Base-by-base conservation (phyloP, 306 rosid genomes). In the Acacia melanoxylon region DNA sequence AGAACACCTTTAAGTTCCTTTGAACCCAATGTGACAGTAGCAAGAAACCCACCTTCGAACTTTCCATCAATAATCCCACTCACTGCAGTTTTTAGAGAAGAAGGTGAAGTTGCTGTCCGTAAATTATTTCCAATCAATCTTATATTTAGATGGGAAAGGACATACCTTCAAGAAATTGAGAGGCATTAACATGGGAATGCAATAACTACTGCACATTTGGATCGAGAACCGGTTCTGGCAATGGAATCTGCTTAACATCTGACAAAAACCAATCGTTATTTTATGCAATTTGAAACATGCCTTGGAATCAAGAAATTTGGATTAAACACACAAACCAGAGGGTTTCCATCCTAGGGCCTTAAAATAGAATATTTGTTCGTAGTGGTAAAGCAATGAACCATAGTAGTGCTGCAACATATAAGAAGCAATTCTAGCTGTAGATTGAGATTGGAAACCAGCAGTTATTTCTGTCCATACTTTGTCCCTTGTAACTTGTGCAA, bases 401-500 rank as follows among this genome's bases (percentile, higher is more conserved):
- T 93, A 95, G 87, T 95, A 91, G 87, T 93, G 93, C 78, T 98
- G 83, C 84, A 95, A 76, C 81, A 95, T 94, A 83, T 88, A 95
- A 62, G 99, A 91, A 41, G 99, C 97, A 83, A 92, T 93, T 22
- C 97, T 93, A 40, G 98, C 97, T 3, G 99, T 93, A 20, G 99
- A 93, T 27, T 97, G 99, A 77, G 92, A 95, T 86, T 92, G 89
- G 86, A 95, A 93, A 68, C 85, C 90, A 24, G 90, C 80, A 2
- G 98, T 92, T 70, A 95, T 90, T n/a, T 93, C 96, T 88, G 93
- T 95, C 99, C 99, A 95, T 86, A 80, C 86, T 82, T 89, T 89
- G 35, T 95, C 99, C 66, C 78, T 84, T 54, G 88, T 82, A 76
- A 95, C 85, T 98, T 95, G 92, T 78, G 82, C 73, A 29, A 69